Conservation (phyloP, 1,284 basidiomycete genomes). For the Rhodotorula sp. region DNA sequence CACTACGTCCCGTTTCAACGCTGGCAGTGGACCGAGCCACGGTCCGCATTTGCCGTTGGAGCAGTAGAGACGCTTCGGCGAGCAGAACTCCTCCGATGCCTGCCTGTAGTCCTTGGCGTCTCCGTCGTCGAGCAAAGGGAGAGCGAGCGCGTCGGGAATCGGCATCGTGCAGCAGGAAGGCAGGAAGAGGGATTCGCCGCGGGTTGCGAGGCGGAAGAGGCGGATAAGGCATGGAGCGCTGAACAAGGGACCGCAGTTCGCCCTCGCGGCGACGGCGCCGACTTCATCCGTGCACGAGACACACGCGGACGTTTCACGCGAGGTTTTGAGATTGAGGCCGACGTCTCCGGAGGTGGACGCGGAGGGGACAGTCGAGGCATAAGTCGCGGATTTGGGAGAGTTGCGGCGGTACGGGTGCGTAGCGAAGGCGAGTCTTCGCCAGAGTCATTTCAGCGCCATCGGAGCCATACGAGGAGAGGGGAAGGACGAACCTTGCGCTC, state of each 20-base stretch:
- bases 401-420: too few relatives aligned
- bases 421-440: too few relatives aligned
- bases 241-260: slow-evolving; percentile 48
- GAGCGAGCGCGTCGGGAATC: neutral
- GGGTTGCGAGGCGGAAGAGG: slow-evolving; percentile 51
- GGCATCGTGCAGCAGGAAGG: slow-evolving; percentile 52
- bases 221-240: slow-evolving; percentile 51
- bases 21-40: slow-evolving; percentile 54
- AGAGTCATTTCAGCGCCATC: too few relatives aligned
- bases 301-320: slow-evolving; percentile 68
- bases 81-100: slow-evolving; percentile 49
- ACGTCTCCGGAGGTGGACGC: slow-evolving; percentile 60
- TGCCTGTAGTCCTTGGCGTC: slow-evolving; percentile 41
- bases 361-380: slow-evolving; percentile 63
- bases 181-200: slow-evolving; percentile 55
- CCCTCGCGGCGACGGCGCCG: neutral
- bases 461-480: too few relatives aligned
- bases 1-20: rapidly evolving
- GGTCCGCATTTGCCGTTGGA: slow-evolving; percentile 55
- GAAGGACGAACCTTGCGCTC: too few relatives aligned
- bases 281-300: slow-evolving; percentile 76
- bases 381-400: too few relatives aligned
- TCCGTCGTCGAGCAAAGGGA: too few relatives aligned
- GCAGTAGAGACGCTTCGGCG: slow-evolving; percentile 55
- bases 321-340: too few relatives aligned